These are phyloP conservation scores for Sphagnum magellanicum DNA, from an alignment of 228 moss, liverwort and hornwort species.

Conservation along the genomic window DNA sequence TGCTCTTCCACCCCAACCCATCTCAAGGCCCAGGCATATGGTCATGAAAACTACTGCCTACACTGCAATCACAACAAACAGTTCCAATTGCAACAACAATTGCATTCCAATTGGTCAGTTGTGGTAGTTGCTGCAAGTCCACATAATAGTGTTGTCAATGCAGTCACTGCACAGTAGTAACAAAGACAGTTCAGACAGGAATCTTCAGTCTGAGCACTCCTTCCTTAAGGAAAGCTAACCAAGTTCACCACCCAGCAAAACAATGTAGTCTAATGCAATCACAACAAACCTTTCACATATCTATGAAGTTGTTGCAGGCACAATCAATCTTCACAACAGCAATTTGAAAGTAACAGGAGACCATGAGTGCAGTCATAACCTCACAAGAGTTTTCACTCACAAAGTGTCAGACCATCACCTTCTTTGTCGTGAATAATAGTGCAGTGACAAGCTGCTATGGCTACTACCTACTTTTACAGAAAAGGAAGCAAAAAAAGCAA, in stretches of 20 bases:
- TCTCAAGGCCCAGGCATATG: too few species aligned
- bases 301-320: neutral
- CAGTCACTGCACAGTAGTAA: constrained; percentile 26
- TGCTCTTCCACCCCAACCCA: too few species aligned
- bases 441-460: too few species aligned
- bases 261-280: neutral
- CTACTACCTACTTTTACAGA: too few species aligned
- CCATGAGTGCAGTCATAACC: neutral
- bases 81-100: constrained; percentile 33
- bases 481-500: too few species aligned
- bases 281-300: neutral
- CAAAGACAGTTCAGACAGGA: constrained; percentile 2
- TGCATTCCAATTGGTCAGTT: constrained; percentile 44
- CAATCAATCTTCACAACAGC: neutral
- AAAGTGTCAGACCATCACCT: too few species aligned
- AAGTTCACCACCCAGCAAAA: neutral
- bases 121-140: constrained; percentile 26
- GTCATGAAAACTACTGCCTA: too few species aligned
- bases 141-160: constrained; percentile 24
- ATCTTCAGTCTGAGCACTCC: too few species aligned
- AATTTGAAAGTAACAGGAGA: neutral
- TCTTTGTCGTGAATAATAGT: too few species aligned
- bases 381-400: too few species aligned
- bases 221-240: neutral
- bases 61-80: constrained; percentile 11